These are phyloP conservation scores for Amanita exitialis DNA, from an alignment of 768 basidiomycete genomes.

Conservation along the genomic window DNA sequence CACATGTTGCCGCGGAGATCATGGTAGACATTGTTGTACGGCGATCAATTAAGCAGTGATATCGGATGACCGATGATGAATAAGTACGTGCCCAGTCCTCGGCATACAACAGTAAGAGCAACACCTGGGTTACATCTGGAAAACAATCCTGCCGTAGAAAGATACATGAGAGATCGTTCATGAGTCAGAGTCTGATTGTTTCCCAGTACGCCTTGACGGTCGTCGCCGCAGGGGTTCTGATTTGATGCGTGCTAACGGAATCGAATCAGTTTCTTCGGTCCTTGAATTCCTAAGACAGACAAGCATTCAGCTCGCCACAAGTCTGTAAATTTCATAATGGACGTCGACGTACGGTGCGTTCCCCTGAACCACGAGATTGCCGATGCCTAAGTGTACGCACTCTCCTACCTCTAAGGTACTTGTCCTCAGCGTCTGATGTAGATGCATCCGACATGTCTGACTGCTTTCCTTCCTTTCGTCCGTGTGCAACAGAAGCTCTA, in stretches of 20 bases:
- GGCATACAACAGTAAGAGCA: not conserved
- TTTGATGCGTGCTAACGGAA: constrained; percentile 18
- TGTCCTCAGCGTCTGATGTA: constrained; percentile 12
- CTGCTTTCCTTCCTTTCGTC: not conserved
- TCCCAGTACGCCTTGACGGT: constrained; percentile 25
- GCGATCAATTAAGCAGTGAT: not conserved
- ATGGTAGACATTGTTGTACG: not conserved
- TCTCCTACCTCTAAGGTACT: constrained; percentile 4
- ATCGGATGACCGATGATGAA: constrained; percentile 1
- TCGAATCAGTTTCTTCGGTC: constrained; percentile 17
- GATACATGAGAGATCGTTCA: constrained; percentile 1
- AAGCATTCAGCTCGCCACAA: not conserved
- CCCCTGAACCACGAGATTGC: constrained; percentile 14
- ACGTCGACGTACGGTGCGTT: constrained; percentile 13
- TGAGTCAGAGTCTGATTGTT: constrained; percentile 7
- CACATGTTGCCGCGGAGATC: constrained; percentile 1
- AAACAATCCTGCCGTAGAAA: constrained; percentile 8
- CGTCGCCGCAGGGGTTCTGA: constrained; percentile 33
- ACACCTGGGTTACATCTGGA: not conserved
- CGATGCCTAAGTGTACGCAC: constrained; percentile 15
- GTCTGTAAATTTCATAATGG: not conserved
- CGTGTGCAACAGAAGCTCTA: not conserved
- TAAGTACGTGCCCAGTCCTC: not conserved
- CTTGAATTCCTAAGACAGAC: constrained; percentile 16
- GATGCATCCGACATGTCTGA: constrained; percentile 7